Evolutionary conservation across 352 stramenopile species (phyloP).

Genomic region (Achlya hypogyna): DNA sequence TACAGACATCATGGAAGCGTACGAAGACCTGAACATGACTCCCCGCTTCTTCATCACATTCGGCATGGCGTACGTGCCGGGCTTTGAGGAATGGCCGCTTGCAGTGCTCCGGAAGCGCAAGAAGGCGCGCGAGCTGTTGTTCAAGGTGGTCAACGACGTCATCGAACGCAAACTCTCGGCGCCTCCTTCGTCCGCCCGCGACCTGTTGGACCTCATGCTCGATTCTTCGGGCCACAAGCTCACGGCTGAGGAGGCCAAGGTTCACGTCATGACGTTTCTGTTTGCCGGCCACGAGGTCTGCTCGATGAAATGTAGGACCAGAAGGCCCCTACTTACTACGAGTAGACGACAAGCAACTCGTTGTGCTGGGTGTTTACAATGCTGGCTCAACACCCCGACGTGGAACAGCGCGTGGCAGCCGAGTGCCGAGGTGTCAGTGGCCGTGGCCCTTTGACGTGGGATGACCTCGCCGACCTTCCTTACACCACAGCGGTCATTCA

Average conservation of each 20-base stretch:
- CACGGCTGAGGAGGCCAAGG: background rate
- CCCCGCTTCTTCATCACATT: background rate
- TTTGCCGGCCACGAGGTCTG: constrained; percentile 17
- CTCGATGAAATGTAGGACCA: too few species aligned
- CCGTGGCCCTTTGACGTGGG: background rate
- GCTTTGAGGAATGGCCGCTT: background rate
- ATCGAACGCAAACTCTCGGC: constrained; percentile 5
- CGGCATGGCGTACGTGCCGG: background rate
- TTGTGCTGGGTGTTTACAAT: background rate
- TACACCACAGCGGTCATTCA: background rate
- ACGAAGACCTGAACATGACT: background rate
- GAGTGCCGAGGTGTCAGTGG: background rate
- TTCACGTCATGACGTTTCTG: constrained; percentile 16
- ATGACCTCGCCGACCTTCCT: background rate
- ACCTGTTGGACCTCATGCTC: constrained; percentile 15
- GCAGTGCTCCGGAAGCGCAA: background rate
- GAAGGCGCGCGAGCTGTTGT: background rate
- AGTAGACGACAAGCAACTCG: background rate
- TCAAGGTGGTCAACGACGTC: constrained; percentile 7
- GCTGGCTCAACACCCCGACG: background rate
- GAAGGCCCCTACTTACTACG: too few species aligned
- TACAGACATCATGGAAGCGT: background rate
- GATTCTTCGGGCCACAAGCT: background rate
- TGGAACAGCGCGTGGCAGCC: background rate
- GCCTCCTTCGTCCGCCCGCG: background rate